phyloP scores from a whole-genome alignment of 345 rosid genomes.

The Salix exigua region DNA sequence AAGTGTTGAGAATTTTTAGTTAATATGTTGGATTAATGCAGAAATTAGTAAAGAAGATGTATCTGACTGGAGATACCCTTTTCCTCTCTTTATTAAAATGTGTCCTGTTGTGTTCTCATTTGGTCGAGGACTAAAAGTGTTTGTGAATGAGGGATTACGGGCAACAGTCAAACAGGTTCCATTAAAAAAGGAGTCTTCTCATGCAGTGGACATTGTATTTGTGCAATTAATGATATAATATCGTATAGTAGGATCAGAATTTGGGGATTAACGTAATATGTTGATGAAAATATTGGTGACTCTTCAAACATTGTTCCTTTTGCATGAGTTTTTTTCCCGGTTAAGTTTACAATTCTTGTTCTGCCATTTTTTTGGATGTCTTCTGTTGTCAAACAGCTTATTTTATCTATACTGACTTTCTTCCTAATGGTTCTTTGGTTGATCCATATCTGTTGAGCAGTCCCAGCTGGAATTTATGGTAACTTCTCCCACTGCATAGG shows the following conservation, averaged over 20 bases:
- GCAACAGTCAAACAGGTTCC: neutral
- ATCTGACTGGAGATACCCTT: neutral
- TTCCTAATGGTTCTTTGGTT: constrained; percentile 18
- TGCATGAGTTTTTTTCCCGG: neutral
- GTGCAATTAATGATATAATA: neutral
- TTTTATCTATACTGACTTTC: constrained; percentile 22
- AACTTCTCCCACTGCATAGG: constrained; percentile 21
- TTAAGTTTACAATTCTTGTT: neutral
- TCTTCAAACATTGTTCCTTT: neutral
- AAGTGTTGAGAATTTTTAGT: neutral
- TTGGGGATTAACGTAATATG: neutral
- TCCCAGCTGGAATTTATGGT: constrained; percentile 93
- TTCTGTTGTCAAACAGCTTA: constrained; percentile 5
- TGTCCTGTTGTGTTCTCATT: too few relatives aligned
- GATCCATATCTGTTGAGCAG: constrained; percentile 37
- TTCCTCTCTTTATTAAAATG: too few relatives aligned
- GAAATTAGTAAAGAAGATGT: neutral
- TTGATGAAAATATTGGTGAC: neutral
- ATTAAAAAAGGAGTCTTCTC: neutral
- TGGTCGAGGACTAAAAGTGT: neutral
- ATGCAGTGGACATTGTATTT: neutral
- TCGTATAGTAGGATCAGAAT: neutral
- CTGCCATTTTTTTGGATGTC: neutral
- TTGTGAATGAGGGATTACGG: neutral
- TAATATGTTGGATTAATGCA: neutral